Conservation (phyloP, 2,329 filamentous ascomycete genomes). For the Fusarium nematophilum region DNA sequence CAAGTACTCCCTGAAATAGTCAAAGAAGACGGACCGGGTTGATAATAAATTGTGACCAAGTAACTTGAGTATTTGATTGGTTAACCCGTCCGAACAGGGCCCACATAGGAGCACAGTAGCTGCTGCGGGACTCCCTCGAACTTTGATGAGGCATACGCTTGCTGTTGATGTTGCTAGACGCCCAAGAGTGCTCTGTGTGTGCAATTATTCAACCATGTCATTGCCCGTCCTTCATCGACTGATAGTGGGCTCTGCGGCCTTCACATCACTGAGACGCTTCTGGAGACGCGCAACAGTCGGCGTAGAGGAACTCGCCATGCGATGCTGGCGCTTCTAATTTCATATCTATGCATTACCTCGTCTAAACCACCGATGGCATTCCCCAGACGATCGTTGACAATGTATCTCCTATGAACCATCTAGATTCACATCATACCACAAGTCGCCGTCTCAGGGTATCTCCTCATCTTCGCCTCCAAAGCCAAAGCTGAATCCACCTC, state of each 20-base stretch:
- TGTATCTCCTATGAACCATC: constrained; percentile 5
- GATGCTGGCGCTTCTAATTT: too few relatives aligned
- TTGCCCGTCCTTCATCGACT: constrained; percentile 4
- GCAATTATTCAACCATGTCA: not conserved
- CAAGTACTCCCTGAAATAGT: too few relatives aligned
- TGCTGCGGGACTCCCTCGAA: too few relatives aligned
- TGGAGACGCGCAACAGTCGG: not conserved
- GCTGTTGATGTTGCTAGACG: not conserved
- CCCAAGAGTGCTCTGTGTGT: not conserved
- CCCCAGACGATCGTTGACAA: too few relatives aligned
- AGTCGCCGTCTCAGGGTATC: constrained; percentile 49
- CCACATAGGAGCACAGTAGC: too few relatives aligned
- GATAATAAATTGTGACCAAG: too few relatives aligned
- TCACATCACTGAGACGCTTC: not conserved
- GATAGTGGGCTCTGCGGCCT: not conserved
- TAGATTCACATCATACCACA: constrained; percentile 3
- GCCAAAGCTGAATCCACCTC: constrained; percentile 63
- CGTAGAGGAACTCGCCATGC: not conserved
- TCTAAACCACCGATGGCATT: constrained; percentile 4
- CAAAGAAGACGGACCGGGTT: too few relatives aligned
- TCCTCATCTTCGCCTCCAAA: constrained; percentile 64
- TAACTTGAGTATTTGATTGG: too few relatives aligned
- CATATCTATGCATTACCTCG: too few relatives aligned
- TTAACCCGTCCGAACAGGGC: too few relatives aligned
- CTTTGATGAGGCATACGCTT: too few relatives aligned